Evolutionary conservation across 306 rosid genomes (phyloP).

Genomic region (Glycyrrhiza uralensis): DNA sequence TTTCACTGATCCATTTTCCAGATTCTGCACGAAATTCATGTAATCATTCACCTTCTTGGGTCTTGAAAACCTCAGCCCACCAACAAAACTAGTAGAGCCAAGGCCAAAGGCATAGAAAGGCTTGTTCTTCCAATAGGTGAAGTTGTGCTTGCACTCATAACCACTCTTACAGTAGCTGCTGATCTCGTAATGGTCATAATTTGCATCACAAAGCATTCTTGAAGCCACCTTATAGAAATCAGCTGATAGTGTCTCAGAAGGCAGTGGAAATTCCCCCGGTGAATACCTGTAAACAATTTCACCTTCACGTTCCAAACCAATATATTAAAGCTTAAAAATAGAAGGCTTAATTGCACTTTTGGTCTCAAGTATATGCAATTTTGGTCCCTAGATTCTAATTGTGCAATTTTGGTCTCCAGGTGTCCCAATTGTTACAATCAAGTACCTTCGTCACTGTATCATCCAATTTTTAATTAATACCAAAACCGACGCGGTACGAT

Average conservation of each 20-base stretch:
- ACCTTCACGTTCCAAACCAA: conserved; percentile 25
- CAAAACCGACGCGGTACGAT: no score
- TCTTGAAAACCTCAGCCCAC: conserved; percentile 78
- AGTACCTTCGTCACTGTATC: no score
- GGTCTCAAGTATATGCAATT: no score
- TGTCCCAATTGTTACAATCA: background rate
- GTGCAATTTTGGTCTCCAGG: no score
- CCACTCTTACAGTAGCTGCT: conserved; percentile 88
- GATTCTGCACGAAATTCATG: conserved; percentile 52
- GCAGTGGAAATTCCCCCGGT: conserved; percentile 87
- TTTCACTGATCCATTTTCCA: conserved; percentile 66
- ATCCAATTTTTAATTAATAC: no score
- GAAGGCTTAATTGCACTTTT: no score
- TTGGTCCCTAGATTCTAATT: no score
- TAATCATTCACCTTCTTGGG: conserved; percentile 70
- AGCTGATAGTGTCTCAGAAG: conserved; percentile 77
- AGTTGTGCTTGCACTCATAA: conserved; percentile 82
- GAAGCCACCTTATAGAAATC: conserved; percentile 87
- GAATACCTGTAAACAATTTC: conserved; percentile 55
- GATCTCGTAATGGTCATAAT: conserved; percentile 78
- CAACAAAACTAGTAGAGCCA: conserved; percentile 78
- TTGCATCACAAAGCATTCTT: conserved; percentile 52
- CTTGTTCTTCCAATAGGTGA: conserved; percentile 81
- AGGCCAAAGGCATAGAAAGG: conserved; percentile 91
- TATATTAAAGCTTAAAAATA: background rate